Evolutionary conservation across 2,329 filamentous ascomycete genomes (phyloP).

Genomic region (Parastagonospora nodorum): DNA sequence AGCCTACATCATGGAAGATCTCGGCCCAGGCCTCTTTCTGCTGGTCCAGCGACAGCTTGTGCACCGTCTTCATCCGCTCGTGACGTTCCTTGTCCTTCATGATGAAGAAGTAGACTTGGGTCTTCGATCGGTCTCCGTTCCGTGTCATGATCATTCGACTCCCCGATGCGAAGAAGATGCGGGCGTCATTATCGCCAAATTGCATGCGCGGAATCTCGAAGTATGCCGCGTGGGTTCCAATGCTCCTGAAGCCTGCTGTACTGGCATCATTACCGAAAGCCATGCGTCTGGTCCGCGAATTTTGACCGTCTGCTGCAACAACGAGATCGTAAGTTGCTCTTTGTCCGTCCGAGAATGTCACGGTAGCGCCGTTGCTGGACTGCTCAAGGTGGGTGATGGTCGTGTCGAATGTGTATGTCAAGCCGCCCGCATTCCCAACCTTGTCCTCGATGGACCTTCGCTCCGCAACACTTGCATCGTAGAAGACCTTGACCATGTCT

Average conservation of each 20-base stretch:
- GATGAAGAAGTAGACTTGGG: slow-evolving; percentile 30
- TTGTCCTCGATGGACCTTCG: slow-evolving; percentile 16
- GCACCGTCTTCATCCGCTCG: slow-evolving; percentile 3
- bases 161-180: slow-evolving; percentile 10
- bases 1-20: slow-evolving; percentile 49
- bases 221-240: slow-evolving; percentile 28
- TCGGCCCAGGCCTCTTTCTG: slow-evolving; percentile 44
- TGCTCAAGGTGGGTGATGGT: slow-evolving; percentile 21
- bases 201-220: slow-evolving; percentile 28
- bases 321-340: slow-evolving; percentile 28
- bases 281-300: slow-evolving; percentile 24
- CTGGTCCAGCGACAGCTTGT: slow-evolving; percentile 44
- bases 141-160: slow-evolving; percentile 24
- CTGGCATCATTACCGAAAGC: slow-evolving; percentile 22
- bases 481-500: slow-evolving; percentile 42
- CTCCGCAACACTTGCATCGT: slow-evolving; percentile 15
- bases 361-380: slow-evolving; percentile 12
- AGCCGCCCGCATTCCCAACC: slow-evolving; percentile 5
- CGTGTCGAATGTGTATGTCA: slow-evolving; percentile 18
- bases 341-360: slow-evolving; percentile 22
- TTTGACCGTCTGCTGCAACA: slow-evolving; percentile 33
- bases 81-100: slow-evolving; percentile 9
- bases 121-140: slow-evolving; percentile 22
- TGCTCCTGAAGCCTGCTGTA: slow-evolving; percentile 16
- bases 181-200: slow-evolving; percentile 18